phyloP scores from a whole-genome alignment of 345 rosid genomes.

The sweet orange (Citrus sinensis) region DVS_A1.0 CM039169.1:18414501-18415000 shows the following conservation, averaged over 20 bases:
- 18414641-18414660: constrained; percentile 53
- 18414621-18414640: constrained; percentile 65
- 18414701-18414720: constrained; percentile 57
- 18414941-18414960: not conserved
- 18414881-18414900: not conserved
- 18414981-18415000: not conserved
- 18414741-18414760: not conserved
- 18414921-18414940: not conserved
- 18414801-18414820: not conserved
- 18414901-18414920: not conserved
- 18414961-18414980: not conserved
- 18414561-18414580: constrained; percentile 6
- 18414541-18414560: constrained; percentile 33
- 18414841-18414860: not conserved
- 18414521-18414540: constrained; percentile 52
- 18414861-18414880: not conserved
- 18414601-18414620: constrained; percentile 20
- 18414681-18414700: constrained; percentile 29
- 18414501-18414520: constrained; percentile 41
- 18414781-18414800: constrained; percentile 17
- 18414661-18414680: constrained; percentile 41
- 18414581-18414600: constrained; percentile 20
- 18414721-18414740: constrained; percentile 32
- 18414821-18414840: not conserved
- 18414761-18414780: constrained; percentile 32